Evolutionary conservation across 352 stramenopile species (phyloP).

Genomic region (Halophytophthora batemanensis): DNA sequence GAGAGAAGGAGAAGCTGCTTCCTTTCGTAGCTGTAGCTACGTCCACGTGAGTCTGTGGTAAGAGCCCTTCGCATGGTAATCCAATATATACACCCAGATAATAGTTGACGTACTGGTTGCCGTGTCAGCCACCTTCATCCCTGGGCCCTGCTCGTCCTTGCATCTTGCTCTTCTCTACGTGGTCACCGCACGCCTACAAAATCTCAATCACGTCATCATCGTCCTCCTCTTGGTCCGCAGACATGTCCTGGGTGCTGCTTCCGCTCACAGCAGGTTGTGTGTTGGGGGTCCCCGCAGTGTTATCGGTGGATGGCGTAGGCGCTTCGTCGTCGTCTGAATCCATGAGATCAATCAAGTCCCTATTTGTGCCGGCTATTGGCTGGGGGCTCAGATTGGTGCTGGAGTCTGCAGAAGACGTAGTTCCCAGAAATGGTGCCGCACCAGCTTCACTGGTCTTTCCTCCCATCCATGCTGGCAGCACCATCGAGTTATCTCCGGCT

Average conservation of each 20-base stretch:
- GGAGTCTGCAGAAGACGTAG: slow-evolving; percentile 1
- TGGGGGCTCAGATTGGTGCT: slow-evolving; percentile 19
- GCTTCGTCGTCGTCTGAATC: slow-evolving; percentile 54
- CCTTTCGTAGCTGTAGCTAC: too few species aligned
- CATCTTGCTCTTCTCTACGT: too few species aligned
- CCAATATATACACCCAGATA: too few species aligned
- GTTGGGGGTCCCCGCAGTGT: neutral
- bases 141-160: too few species aligned
- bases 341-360: slow-evolving; percentile 56
- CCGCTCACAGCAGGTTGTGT: neutral
- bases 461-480: neutral
- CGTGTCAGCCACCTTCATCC: too few species aligned
- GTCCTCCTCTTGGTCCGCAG: slow-evolving; percentile 3
- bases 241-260: slow-evolving; percentile 1
- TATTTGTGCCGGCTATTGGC: slow-evolving; percentile 34
- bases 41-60: too few species aligned
- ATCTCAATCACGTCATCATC: slow-evolving; percentile 39
- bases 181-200: slow-evolving; percentile 20
- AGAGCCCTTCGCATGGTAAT: too few species aligned
- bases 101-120: too few species aligned
- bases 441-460: neutral
- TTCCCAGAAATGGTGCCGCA: slow-evolving; percentile 2
- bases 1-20: too few species aligned
- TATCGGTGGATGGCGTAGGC: slow-evolving; percentile 2
- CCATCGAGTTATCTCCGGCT: neutral